These are phyloP conservation scores for Rosellinia necatrix DNA, from an alignment of 2,329 filamentous ascomycete genomes.

Conservation along the genomic window DNA sequence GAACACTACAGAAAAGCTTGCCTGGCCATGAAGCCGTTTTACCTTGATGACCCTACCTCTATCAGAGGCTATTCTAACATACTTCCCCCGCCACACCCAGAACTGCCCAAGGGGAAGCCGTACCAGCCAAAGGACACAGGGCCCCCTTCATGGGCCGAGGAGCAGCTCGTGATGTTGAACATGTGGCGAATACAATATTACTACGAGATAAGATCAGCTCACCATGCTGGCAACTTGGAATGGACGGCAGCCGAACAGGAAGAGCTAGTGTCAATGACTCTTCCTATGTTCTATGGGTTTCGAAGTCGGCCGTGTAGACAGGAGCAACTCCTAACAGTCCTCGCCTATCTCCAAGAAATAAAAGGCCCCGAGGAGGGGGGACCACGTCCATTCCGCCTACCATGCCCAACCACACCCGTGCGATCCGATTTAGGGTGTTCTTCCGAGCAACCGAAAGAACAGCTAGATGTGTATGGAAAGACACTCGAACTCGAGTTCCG, in stretches of 20 bases:
- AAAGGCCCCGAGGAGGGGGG: not conserved
- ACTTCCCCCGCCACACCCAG: not conserved
- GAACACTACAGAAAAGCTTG: not conserved
- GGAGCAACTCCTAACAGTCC: not conserved
- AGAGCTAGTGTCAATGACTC: not conserved
- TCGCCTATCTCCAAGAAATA: not conserved
- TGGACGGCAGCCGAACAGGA: not conserved
- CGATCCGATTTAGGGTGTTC: not conserved
- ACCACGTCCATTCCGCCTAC: not conserved
- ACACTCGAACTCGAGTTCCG: not conserved
- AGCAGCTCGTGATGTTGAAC: not conserved
- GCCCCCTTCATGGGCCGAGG: not conserved
- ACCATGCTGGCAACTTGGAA: not conserved
- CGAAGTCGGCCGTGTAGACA: not conserved
- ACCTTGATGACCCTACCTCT: not conserved
- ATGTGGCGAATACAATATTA: constrained; percentile 3
- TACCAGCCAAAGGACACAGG: constrained; percentile 3
- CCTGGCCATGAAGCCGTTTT: constrained; percentile 4
- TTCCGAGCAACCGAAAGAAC: not conserved
- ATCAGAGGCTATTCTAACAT: not conserved
- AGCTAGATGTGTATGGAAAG: not conserved
- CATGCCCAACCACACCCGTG: not conserved
- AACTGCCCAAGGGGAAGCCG: not conserved
- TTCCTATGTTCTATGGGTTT: not conserved
- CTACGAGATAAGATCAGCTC: not conserved